These are phyloP conservation scores for Sporopachydermia lactativora DNA, from an alignment of 805 yeast genomes.

Conservation along the genomic window DNA sequence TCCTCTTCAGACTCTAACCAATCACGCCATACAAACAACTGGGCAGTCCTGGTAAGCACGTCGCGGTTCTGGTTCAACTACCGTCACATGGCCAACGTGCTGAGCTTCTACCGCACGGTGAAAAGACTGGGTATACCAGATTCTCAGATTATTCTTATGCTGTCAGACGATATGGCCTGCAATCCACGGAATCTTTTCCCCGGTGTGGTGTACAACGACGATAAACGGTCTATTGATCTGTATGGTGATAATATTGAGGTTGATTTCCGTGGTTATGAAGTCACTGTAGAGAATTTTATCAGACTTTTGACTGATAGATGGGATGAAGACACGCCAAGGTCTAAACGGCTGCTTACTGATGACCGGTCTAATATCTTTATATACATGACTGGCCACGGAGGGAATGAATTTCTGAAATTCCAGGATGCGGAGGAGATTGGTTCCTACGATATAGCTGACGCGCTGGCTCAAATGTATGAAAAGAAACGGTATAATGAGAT, in stretches of 20 bases:
- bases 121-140: constrained; percentile 95
- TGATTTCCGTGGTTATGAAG: constrained; percentile 95
- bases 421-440: constrained; percentile 98
- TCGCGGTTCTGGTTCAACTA: constrained; percentile 98
- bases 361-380: constrained; percentile 89
- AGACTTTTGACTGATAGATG: constrained; percentile 88
- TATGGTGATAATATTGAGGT: constrained; percentile 94
- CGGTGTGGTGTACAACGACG: constrained; percentile 89
- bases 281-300: constrained; percentile 93
- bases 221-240: constrained; percentile 80
- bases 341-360: constrained; percentile 82
- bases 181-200: constrained; percentile 93
- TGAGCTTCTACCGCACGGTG: constrained; percentile 90
- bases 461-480: constrained; percentile 93
- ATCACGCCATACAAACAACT: constrained; percentile 32
- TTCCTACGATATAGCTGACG: constrained; percentile 91
- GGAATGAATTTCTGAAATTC: constrained; percentile 90
- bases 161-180: constrained; percentile 95
- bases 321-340: constrained; percentile 88
- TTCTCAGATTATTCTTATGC: constrained; percentile 90
- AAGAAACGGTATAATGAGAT: constrained; percentile 91
- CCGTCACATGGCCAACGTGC: constrained; percentile 92
- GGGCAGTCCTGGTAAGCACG: constrained; percentile 90
- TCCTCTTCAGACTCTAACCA: too few relatives aligned
- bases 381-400: constrained; percentile 98